Evolutionary conservation across 1,284 basidiomycete species (phyloP).

Genomic region (Athelia psychrophila): DNA sequence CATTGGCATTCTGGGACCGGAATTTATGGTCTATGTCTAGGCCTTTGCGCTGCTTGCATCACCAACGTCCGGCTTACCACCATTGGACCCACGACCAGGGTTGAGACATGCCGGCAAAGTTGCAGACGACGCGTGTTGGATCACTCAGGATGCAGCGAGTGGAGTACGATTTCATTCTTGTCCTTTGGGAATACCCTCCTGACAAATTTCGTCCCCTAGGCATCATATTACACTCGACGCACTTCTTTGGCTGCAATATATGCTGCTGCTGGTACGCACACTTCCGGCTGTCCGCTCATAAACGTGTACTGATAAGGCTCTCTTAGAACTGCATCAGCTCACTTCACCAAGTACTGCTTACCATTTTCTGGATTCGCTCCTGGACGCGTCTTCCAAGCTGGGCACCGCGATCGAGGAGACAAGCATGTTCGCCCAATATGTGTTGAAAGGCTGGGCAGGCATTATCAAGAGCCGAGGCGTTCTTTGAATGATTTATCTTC

Average conservation of each 20-base stretch:
- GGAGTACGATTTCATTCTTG: constrained; percentile 47
- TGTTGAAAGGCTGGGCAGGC: constrained; percentile 65
- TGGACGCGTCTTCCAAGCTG: constrained; percentile 42
- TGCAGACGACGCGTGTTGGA: constrained; percentile 67
- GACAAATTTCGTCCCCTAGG: constrained; percentile 33
- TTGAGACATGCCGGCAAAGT: constrained; percentile 55
- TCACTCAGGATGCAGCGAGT: constrained; percentile 45
- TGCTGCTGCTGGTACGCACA: constrained; percentile 48
- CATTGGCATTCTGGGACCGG: neutral
- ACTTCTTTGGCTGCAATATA: constrained; percentile 63
- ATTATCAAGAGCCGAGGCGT: constrained; percentile 64
- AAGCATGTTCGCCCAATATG: constrained; percentile 50
- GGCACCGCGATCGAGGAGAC: constrained; percentile 47
- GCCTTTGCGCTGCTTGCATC: constrained; percentile 63
- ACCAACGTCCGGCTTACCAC: constrained; percentile 41
- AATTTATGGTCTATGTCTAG: constrained; percentile 26
- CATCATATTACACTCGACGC: constrained; percentile 66
- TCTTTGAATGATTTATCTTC: constrained; percentile 19
- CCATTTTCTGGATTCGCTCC: constrained; percentile 60
- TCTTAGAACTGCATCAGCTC: constrained; percentile 69
- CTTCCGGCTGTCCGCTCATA: constrained; percentile 1
- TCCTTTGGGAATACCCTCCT: neutral
- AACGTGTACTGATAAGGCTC: neutral
- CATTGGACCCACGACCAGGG: constrained; percentile 56
- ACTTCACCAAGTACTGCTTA: constrained; percentile 63